phyloP scores from a whole-genome alignment of 768 basidiomycete species.

The Cubamyces lactineus region DNA sequence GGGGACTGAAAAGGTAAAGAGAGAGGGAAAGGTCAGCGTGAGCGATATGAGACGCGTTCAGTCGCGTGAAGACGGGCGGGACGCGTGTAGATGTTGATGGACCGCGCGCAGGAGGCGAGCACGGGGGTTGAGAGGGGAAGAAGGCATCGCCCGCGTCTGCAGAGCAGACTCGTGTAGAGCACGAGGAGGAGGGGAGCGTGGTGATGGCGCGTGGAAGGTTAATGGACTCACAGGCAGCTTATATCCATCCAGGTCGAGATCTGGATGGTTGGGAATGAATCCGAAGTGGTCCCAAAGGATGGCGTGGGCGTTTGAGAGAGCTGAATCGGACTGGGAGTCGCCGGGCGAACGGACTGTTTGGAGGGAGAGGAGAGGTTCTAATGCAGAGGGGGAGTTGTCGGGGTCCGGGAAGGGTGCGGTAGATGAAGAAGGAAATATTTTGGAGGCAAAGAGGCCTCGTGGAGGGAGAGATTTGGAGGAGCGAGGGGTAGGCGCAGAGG shows the following conservation, averaged over 20 bases:
- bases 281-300: constrained; percentile 25
- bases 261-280: constrained; percentile 21
- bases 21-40: constrained; percentile 5
- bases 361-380: neutral
- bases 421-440: neutral
- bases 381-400: neutral
- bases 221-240: constrained; percentile 12
- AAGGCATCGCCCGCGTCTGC: constrained; percentile 12
- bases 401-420: neutral
- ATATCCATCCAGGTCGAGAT: constrained; percentile 19
- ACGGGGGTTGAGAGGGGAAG: neutral
- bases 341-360: neutral
- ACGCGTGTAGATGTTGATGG: constrained; percentile 15
- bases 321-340: neutral
- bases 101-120: too few relatives aligned
- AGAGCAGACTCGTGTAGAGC: constrained; percentile 20
- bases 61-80: constrained; percentile 22
- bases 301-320: constrained; percentile 1
- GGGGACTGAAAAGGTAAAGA: constrained; percentile 15
- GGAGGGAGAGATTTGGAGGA: neutral
- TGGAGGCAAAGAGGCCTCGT: neutral
- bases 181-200: constrained; percentile 15
- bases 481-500: neutral
- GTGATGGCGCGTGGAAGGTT: constrained; percentile 14
- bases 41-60: constrained; percentile 8